phyloP scores from a whole-genome alignment of 306 rosid genomes.

The Macrotyloma uniflorum region DNA sequence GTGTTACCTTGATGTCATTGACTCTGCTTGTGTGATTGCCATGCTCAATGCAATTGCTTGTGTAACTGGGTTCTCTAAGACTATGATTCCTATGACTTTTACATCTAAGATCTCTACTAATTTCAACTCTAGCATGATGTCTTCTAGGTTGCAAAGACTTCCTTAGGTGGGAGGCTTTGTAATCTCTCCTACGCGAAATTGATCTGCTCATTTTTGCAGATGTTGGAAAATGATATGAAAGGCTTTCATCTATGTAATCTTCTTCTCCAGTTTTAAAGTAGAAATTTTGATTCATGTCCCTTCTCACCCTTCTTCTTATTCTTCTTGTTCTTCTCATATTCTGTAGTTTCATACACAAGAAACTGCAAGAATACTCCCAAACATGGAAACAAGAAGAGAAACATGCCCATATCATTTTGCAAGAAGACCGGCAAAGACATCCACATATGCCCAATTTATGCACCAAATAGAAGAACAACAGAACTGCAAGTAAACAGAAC shows the following conservation, averaged over 20 bases:
- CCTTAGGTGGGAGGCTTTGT: conserved; percentile 48
- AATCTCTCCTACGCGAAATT: conserved; percentile 45
- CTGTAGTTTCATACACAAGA: conserved; percentile 51
- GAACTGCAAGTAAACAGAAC: conserved; percentile 52
- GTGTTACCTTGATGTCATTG: conserved; percentile 47
- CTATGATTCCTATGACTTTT: conserved; percentile 35
- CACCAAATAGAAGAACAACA: conserved; percentile 55
- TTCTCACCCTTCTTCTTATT: conserved; percentile 38
- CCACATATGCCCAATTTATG: conserved; percentile 59
- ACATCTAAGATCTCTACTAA: conserved; percentile 43
- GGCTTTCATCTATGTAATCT: conserved; percentile 39
- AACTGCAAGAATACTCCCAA: conserved; percentile 55
- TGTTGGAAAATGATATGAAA: conserved; percentile 30
- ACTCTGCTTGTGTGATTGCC: conserved; percentile 26
- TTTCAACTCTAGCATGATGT: conserved; percentile 48
- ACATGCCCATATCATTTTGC: conserved; percentile 56
- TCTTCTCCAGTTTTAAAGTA: conserved; percentile 14
- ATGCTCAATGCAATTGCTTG: conserved; percentile 17
- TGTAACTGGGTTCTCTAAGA: neutral
- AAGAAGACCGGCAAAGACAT: conserved; percentile 51
- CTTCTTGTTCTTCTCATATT: conserved; percentile 39
- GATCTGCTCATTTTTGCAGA: conserved; percentile 24
- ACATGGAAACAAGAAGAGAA: conserved; percentile 50
- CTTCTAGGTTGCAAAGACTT: conserved; percentile 54
- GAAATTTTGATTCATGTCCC: conserved; percentile 32